These are phyloP conservation scores for Sextonia rubra DNA, from an alignment of 164 flowering plant genomes.

Conservation along the genomic window DNA sequence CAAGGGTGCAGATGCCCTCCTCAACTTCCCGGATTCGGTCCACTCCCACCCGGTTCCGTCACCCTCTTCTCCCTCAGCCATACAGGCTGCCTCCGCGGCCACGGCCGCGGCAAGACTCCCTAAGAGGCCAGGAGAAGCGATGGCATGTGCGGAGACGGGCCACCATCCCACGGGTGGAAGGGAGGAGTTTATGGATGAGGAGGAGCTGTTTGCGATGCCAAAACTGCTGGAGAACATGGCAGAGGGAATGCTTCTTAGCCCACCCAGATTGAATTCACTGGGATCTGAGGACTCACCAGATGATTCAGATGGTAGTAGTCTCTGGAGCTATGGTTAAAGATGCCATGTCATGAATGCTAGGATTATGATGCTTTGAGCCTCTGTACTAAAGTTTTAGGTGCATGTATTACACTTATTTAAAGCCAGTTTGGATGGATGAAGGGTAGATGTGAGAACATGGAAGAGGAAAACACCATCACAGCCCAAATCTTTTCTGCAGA, in stretches of 20 bases:
- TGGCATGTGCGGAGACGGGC: neutral
- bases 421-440: too few relatives aligned
- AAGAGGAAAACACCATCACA: too few relatives aligned
- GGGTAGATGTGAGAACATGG: too few relatives aligned
- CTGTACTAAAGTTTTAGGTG: too few relatives aligned
- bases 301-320: constrained; percentile 24
- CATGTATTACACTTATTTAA: too few relatives aligned
- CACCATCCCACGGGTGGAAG: neutral
- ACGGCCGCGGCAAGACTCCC: constrained; percentile 37
- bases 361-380: too few relatives aligned
- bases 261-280: constrained; percentile 38
- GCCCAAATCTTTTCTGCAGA: too few relatives aligned
- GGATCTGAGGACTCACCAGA: constrained; percentile 25
- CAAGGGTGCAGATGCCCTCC: constrained; percentile 43
- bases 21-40: constrained; percentile 55
- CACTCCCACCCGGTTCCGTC: constrained; percentile 36
- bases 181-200: constrained; percentile 40
- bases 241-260: constrained; percentile 56
- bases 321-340: constrained; percentile 31
- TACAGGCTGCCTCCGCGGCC: constrained; percentile 48
- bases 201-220: constrained; percentile 51
- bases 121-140: neutral
- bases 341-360: too few relatives aligned
- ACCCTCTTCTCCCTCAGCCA: constrained; percentile 43
- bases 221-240: constrained; percentile 51